Percentiles rank a stretch among this genome's conserved stretches.
Evolutionary conservation across 352 stramenopile genomes (phyloP).

Genomic region (Globisporangium rhizosaccharum): DNA sequence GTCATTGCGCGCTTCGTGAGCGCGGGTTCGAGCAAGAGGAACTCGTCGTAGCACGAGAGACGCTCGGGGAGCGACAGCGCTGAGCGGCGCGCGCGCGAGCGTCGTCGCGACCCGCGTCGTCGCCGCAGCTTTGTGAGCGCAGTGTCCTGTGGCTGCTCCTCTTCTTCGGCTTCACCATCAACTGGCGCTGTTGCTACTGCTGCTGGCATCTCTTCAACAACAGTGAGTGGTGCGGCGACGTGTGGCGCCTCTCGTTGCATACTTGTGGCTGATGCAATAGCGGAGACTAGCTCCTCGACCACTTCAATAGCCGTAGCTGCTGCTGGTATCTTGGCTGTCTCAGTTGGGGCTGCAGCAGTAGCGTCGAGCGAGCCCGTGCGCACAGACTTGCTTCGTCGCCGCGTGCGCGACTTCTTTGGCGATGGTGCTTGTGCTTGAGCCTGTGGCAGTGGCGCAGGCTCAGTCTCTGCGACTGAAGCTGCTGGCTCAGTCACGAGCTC

Average conservation of each 20-base stretch:
- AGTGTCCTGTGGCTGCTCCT: neutral
- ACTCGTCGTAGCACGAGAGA: constrained; percentile 9
- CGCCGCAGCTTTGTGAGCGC: neutral
- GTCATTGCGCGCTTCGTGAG: neutral
- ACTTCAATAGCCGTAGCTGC: neutral
- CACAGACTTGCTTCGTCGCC: neutral
- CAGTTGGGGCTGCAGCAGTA: neutral
- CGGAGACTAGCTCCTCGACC: neutral
- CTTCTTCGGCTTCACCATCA: neutral
- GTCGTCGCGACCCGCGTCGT: constrained; percentile 5
- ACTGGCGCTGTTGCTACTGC: neutral
- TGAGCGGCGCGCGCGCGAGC: constrained; percentile 6
- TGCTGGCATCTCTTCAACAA: neutral
- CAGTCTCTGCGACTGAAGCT: neutral
- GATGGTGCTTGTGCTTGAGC: neutral
- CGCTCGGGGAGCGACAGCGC: constrained; percentile 10
- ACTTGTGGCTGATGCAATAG: no score
- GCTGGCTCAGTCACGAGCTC: neutral
- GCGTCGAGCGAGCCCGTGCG: neutral
- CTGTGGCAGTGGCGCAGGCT: neutral
- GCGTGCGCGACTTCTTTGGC: neutral
- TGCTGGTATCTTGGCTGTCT: neutral
- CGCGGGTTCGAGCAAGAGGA: constrained; percentile 9
- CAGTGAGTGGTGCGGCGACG: neutral
- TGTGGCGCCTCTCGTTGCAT: no score